These are phyloP conservation scores for bread wheat (Triticum aestivum) DNA, from an alignment of 176 grass and related monocot genomes.

Conservation along the genomic window IWGSC_CS_RefSeq_v2.1 NC_057809.1:508521473-508521972, in stretches of 20 bases:
- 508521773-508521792: not conserved
- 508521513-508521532: constrained; percentile 4
- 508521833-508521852: constrained; percentile 12
- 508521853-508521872: constrained; percentile 73
- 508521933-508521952: constrained; percentile 71
- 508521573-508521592: not conserved
- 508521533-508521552: not conserved
- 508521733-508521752: not conserved
- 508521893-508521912: constrained; percentile 73
- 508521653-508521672: constrained; percentile 73
- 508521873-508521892: constrained; percentile 73
- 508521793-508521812: not conserved
- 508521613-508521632: constrained; percentile 91
- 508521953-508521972: constrained; percentile 33
- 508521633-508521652: constrained; percentile 62
- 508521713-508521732: constrained; percentile 80
- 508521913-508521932: constrained; percentile 80
- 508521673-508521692: constrained; percentile 55
- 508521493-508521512: constrained; percentile 70
- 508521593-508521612: constrained; percentile 13
- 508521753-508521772: not conserved
- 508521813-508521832: not conserved
- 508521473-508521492: constrained; percentile 92
- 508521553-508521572: not conserved
- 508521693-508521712: constrained; percentile 88